These are phyloP conservation scores for Crucibulum laeve DNA, from an alignment of 768 basidiomycete genomes.

Conservation along the genomic window DNA sequence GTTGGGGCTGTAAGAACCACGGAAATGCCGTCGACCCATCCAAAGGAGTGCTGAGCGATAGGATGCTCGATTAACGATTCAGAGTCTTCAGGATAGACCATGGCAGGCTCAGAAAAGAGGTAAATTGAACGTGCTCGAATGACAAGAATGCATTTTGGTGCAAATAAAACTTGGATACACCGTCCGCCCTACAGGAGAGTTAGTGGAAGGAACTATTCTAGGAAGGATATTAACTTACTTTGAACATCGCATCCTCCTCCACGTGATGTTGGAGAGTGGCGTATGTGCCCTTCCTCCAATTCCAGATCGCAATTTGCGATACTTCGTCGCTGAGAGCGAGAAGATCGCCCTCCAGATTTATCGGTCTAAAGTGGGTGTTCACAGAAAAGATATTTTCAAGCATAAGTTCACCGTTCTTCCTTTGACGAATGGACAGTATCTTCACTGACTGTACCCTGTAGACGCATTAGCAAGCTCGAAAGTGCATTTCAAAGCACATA, in stretches of 20 bases:
- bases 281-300: constrained; percentile 46
- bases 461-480: constrained; percentile 13
- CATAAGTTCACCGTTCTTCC: constrained; percentile 8
- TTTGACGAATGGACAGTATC: constrained; percentile 21
- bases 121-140: constrained; percentile 56
- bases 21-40: constrained; percentile 63
- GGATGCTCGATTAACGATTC: constrained; percentile 25
- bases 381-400: constrained; percentile 30
- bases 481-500: constrained; percentile 22
- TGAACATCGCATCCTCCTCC: constrained; percentile 20
- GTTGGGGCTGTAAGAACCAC: constrained; percentile 16
- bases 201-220: constrained; percentile 1
- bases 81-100: constrained; percentile 15
- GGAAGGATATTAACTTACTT: constrained; percentile 20
- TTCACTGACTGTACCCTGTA: constrained; percentile 27
- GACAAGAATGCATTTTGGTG: constrained; percentile 44
- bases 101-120: constrained; percentile 45
- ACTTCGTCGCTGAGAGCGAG: constrained; percentile 52
- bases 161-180: constrained; percentile 51
- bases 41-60: constrained; percentile 47
- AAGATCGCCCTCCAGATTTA: constrained; percentile 45
- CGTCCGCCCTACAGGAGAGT: constrained; percentile 36
- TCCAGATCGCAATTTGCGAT: constrained; percentile 45
- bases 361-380: constrained; percentile 37
- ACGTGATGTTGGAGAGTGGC: constrained; percentile 39